Evolutionary conservation across 495 filamentous ascomycete genomes (phyloP), one percentile per base, ranked within the genome.

Genomic region (Podospora anserina): DNA sequence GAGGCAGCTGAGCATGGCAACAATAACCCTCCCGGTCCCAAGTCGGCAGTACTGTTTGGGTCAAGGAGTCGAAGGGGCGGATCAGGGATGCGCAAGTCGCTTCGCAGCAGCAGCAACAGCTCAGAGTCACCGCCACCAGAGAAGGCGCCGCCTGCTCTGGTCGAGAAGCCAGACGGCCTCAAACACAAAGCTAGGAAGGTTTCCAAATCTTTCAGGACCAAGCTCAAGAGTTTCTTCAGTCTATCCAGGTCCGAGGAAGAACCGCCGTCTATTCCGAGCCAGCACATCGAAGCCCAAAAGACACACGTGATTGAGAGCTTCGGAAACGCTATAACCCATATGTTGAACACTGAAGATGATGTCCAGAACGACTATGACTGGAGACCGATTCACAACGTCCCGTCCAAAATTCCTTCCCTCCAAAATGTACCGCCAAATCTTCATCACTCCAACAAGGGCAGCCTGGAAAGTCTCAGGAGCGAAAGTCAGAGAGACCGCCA

Each of bases 181-280:
- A 84, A 83, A 67, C 74, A 72, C 4, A 86, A 80, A 74, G 86
- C 88, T 7, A 84, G 89, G 60, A 85, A 83, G 20, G 82, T 88
- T 13, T 91, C 90, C 0, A 80, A 78, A 23, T 84, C 83, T 1
- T 80, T 92, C 70, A 91, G 87, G 70, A 83, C 83, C 54, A 88
- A 85, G 57, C 59, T 92, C 55, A 88, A 84, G 68, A 84, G 79
- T 54, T 80, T 92, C 5, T 88, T 91, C 69, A 80, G 79, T 53
- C 82, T 85, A 4, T 69, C 71, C 5, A 81, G 78, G 62, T 75
- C 69, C 13, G 84, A 82, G 55, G 71, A 80, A 4, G 77, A 78
- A 13, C 74, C 79, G 15, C 65, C 78, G 3, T 69, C 70, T 2
- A 68, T 85, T 58, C 85, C 83, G 18, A 78, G 70, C 26, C 85